phyloP scores from a whole-genome alignment of 306 rosid genomes.

The Quercus berberidifolia region DNA sequence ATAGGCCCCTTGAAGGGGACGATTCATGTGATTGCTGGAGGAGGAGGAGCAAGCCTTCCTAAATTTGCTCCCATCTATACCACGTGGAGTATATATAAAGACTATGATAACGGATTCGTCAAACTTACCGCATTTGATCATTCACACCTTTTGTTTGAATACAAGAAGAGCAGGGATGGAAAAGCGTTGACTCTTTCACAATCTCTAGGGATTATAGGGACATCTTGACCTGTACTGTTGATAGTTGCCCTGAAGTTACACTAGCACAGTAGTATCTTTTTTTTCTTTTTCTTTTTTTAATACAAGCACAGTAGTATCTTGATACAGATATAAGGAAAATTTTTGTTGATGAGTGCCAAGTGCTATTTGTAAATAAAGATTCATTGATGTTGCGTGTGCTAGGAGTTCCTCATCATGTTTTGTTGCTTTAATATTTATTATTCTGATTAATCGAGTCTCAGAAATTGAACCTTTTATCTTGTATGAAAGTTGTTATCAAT shows the following conservation, averaged over 20 bases:
- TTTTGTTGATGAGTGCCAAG: background rate
- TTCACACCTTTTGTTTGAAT: conserved; percentile 84
- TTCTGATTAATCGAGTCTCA: background rate
- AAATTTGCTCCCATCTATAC: no score
- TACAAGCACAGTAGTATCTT: no score
- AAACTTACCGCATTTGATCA: conserved; percentile 81
- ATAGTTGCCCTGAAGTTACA: conserved; percentile 60
- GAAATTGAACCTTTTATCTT: background rate
- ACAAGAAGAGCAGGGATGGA: conserved; percentile 92
- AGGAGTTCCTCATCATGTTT: background rate
- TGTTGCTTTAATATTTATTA: background rate
- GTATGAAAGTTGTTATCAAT: background rate
- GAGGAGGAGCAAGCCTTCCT: no score
- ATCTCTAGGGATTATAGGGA: conserved; percentile 74
- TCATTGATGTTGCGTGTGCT: background rate
- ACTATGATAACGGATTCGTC: no score
- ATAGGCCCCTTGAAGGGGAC: no score
- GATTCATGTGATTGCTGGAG: no score
- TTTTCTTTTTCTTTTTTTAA: no score
- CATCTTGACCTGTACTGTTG: conserved; percentile 75
- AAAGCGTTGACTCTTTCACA: no score
- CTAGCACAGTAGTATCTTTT: conserved; percentile 31
- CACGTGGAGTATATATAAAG: no score
- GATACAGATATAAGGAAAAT: background rate
- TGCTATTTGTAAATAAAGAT: background rate